Evolutionary conservation across 2,329 filamentous ascomycete genomes (phyloP).

Genomic region (Diaporthe ilicicola): DNA sequence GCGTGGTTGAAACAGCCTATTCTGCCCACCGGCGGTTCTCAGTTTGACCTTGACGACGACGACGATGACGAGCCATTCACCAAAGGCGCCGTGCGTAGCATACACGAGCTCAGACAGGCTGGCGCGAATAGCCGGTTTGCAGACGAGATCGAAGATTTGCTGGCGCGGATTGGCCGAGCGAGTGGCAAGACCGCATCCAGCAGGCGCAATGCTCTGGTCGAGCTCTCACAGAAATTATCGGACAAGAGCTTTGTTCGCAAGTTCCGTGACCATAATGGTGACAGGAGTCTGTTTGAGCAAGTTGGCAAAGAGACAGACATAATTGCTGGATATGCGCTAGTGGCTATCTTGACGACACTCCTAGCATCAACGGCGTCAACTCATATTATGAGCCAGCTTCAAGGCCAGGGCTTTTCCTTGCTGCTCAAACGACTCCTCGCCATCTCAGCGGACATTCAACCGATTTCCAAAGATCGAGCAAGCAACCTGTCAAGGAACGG

Average conservation of each 20-base stretch:
- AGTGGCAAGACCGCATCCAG: conserved; percentile 56
- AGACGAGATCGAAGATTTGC: conserved; percentile 71
- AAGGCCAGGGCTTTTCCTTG: conserved; percentile 60
- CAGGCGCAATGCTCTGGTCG: conserved; percentile 66
- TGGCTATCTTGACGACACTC: conserved; percentile 70
- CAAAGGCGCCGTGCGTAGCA: conserved; percentile 65
- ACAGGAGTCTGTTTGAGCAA: conserved; percentile 71
- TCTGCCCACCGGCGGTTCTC: conserved; percentile 36
- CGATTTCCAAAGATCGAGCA: conserved; percentile 69
- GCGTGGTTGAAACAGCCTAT: conserved; percentile 38
- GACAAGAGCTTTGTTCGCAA: conserved; percentile 71
- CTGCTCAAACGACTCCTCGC: conserved; percentile 65
- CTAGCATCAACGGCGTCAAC: conserved; percentile 67
- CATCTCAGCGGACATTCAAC: conserved; percentile 62
- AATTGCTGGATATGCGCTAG: conserved; percentile 69
- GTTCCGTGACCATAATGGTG: conserved; percentile 78
- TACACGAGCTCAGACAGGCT: conserved; percentile 72
- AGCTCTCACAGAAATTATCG: conserved; percentile 66
- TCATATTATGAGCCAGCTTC: conserved; percentile 66
- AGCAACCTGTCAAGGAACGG: conserved; percentile 74
- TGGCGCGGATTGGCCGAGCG: conserved; percentile 66
- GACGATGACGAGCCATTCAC: conserved; percentile 50
- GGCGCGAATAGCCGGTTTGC: conserved; percentile 73
- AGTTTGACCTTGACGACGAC: conserved; percentile 53
- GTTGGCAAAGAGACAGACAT: conserved; percentile 67